Percentiles rank a stretch among this genome's conserved stretches.
Evolutionary conservation across 257 asterid genomes (phyloP).

Genomic region (Plantago major): DNA sequence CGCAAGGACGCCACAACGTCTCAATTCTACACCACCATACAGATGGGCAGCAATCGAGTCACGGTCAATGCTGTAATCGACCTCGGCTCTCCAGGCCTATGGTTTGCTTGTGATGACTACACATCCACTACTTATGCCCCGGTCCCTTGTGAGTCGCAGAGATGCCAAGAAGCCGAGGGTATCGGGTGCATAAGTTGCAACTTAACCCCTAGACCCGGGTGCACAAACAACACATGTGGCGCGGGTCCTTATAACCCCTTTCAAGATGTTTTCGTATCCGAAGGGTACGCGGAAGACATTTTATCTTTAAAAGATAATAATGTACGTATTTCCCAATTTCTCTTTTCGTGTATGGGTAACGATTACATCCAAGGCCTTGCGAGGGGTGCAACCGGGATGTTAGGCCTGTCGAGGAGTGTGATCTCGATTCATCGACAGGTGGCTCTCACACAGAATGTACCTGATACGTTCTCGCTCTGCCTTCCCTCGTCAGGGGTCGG

Average conservation of each 20-base stretch:
- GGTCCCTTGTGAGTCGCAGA: conserved; percentile 27
- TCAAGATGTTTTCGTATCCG: conserved; percentile 16
- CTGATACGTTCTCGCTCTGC: conserved; percentile 33
- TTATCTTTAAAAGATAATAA: neutral
- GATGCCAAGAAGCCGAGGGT: conserved; percentile 22
- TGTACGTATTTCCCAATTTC: neutral
- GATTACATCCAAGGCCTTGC: conserved; percentile 31
- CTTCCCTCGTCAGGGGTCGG: conserved; percentile 34
- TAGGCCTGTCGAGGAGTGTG: conserved; percentile 27
- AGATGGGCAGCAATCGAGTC: conserved; percentile 34
- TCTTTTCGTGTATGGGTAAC: conserved; percentile 27
- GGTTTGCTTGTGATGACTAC: conserved; percentile 40
- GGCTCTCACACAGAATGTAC: conserved; percentile 11
- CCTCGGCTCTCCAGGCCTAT: conserved; percentile 34
- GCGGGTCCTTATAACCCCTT: conserved; percentile 33
- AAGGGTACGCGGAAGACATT: conserved; percentile 29
- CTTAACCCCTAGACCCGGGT: conserved; percentile 31
- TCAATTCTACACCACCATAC: conserved; percentile 35
- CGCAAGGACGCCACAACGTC: conserved; percentile 30
- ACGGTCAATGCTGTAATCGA: conserved; percentile 32
- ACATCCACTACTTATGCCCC: conserved; percentile 31
- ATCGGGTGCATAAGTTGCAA: conserved; percentile 33
- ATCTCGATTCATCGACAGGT: conserved; percentile 36
- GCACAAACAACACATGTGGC: conserved; percentile 38
- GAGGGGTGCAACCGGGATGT: conserved; percentile 25